Evolutionary conservation across 2,329 filamentous ascomycete species (phyloP), one percentile per base, ranked within the genome.

Genomic region (Ceratocystis harringtonii): DNA sequence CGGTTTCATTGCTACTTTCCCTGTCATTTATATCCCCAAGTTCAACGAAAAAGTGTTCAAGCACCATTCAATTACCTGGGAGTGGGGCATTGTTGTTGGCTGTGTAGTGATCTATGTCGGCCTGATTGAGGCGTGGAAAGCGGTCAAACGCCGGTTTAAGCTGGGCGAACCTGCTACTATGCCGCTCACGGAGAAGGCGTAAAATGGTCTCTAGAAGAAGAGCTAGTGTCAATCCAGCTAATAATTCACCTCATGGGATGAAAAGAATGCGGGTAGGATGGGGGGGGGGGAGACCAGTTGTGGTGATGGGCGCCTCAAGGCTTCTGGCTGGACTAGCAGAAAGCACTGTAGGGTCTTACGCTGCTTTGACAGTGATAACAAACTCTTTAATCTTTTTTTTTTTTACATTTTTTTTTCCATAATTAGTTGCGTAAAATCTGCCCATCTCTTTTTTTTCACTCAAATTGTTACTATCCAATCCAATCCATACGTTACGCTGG

Each of bases 91-190:
- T 1, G 86, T 90, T 0, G 77, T 81, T 58, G 78, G 82, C 19
- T 81, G 78, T 43, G 78, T 85, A 0, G 73, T 80, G 1, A 72
- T 81, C 7, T 90, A 89, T 73, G 76, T 89, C 61, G 74, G 74
- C 0, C 80, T 87, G 7, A 78, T 89, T 1, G 87, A 90, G 75
- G 70, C 71, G 0, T 90, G 86, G 85, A 90, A 90, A 76, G 86
- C 81, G 65, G 74, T 76, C 15, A 90, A 90, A 78, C 76, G 86
- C 43, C 72, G 75, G 15, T 73, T 78, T 44, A 69, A 70, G 3
- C 70, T 77, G 15, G 76, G 76, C 28, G 66, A 61, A 15, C 41
- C 19, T 30, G 19, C 28, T 15, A 12, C 19, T 17, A 62, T 30
- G 30, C 65, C 62, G 6, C 28, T 64, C 12, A n/a, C 57, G n/a